A percentile compares a stretch with the other conserved stretches of the same genome.
phyloP scores from a whole-genome alignment of 1,284 basidiomycete species.

The Boletellus deceptivus region DNA sequence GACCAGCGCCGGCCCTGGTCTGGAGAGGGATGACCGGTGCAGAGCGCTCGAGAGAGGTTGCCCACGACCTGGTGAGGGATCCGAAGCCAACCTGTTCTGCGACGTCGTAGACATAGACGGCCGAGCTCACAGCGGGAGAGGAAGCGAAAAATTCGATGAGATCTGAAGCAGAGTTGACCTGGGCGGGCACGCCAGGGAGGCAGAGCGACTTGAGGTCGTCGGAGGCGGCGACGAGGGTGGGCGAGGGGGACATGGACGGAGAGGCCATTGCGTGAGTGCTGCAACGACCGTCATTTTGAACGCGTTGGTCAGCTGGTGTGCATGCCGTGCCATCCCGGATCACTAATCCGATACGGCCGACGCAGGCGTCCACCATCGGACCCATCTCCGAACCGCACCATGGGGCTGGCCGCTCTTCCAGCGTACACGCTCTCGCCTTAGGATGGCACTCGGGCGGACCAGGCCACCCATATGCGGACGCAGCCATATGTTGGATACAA shows the following conservation, averaged over 20 bases:
- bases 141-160: slow-evolving; percentile 68
- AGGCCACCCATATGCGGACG: too few species aligned
- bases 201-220: slow-evolving; percentile 23
- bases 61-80: slow-evolving; percentile 61
- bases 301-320: slow-evolving; percentile 10
- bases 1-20: slow-evolving; percentile 85
- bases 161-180: slow-evolving; percentile 53
- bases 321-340: slow-evolving; percentile 27
- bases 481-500: not conserved
- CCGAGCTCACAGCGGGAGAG: slow-evolving; percentile 50
- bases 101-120: slow-evolving; percentile 78
- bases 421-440: too few species aligned
- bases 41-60: slow-evolving; percentile 38
- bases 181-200: slow-evolving; percentile 29
- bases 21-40: slow-evolving; percentile 71
- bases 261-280: slow-evolving; percentile 14
- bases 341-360: slow-evolving; percentile 3
- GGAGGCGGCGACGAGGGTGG: slow-evolving; percentile 23
- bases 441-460: too few species aligned
- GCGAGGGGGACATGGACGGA: slow-evolving; percentile 9
- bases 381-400: too few species aligned
- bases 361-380: too few species aligned
- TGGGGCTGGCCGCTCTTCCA: too few species aligned
- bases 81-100: slow-evolving; percentile 81
- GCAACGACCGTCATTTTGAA: too few species aligned